These are phyloP conservation scores for Orbilia blumenaviensis DNA, from an alignment of 2,329 filamentous ascomycete genomes.

Conservation along the genomic window DNA sequence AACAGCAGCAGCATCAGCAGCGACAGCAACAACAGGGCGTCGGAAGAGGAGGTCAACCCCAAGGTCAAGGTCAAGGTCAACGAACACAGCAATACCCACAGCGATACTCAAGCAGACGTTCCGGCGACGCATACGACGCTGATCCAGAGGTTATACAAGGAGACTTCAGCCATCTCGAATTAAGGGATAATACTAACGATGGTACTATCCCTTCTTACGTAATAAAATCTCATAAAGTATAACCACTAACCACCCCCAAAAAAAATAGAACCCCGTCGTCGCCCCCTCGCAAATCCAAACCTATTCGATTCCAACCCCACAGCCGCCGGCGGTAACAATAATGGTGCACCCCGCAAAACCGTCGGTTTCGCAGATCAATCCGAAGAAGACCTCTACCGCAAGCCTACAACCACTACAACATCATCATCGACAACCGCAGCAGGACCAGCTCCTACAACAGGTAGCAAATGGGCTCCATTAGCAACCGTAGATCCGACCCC, in stretches of 20 bases:
- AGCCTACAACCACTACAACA: constrained; percentile 63
- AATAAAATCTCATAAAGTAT: background rate
- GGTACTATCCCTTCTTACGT: constrained; percentile 61
- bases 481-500: constrained; percentile 85
- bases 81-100: constrained; percentile 61
- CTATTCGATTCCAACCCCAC: constrained; percentile 76
- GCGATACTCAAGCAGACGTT: constrained; percentile 74
- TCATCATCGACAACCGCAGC: background rate
- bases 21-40: constrained; percentile 54
- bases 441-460: constrained; percentile 60
- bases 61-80: constrained; percentile 58
- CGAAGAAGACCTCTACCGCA: constrained; percentile 64
- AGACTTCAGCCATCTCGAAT: constrained; percentile 77
- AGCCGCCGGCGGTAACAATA: constrained; percentile 65
- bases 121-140: constrained; percentile 87
- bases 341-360: constrained; percentile 62
- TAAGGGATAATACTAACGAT: constrained; percentile 66
- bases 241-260: constrained; percentile 6
- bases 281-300: constrained; percentile 77
- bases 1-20: constrained; percentile 60
- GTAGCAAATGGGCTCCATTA: constrained; percentile 96
- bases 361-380: constrained; percentile 67
- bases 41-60: too few species aligned
- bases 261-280: constrained; percentile 67
- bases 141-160: constrained; percentile 90